phyloP scores from a whole-genome alignment of 1,284 basidiomycete species.

The Melanopsichium pennsylvanicum region DNA sequence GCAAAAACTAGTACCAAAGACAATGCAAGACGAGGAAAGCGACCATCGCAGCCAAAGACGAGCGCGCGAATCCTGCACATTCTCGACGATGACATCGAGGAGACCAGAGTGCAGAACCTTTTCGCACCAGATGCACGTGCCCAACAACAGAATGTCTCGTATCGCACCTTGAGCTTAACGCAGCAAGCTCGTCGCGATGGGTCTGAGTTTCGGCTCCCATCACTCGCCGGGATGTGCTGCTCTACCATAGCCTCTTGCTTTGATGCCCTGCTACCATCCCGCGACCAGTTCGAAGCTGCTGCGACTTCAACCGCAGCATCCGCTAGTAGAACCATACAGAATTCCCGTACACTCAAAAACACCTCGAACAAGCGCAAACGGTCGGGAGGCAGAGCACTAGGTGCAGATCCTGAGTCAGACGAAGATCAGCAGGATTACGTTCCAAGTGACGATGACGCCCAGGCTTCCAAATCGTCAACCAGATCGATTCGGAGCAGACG shows the following conservation, averaged over 20 bases:
- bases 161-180: slow-evolving; percentile 13
- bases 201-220: slow-evolving; percentile 7
- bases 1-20: not conserved
- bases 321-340: not conserved
- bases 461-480: not conserved
- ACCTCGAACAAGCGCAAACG: slow-evolving; percentile 5
- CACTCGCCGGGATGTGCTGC: slow-evolving; percentile 20
- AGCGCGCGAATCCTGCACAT: slow-evolving; percentile 30
- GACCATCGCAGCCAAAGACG: slow-evolving; percentile 15
- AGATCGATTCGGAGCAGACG: slow-evolving; percentile 8
- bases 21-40: not conserved
- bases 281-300: slow-evolving; percentile 21
- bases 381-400: slow-evolving; percentile 19
- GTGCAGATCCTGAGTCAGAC: slow-evolving; percentile 29
- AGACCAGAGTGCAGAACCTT: slow-evolving; percentile 21
- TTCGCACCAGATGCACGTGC: slow-evolving; percentile 26
- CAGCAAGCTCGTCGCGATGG: slow-evolving; percentile 26
- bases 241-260: slow-evolving; percentile 23
- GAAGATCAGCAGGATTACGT: slow-evolving; percentile 34
- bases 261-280: slow-evolving; percentile 27
- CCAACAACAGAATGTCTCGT: slow-evolving; percentile 24
- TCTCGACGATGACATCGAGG: slow-evolving; percentile 25
- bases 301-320: not conserved
- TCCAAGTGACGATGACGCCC: slow-evolving; percentile 15
- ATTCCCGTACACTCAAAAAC: slow-evolving; percentile 5